phyloP scores from a whole-genome alignment of 208 protist species.

The Wallacemonas sp. region DNA sequence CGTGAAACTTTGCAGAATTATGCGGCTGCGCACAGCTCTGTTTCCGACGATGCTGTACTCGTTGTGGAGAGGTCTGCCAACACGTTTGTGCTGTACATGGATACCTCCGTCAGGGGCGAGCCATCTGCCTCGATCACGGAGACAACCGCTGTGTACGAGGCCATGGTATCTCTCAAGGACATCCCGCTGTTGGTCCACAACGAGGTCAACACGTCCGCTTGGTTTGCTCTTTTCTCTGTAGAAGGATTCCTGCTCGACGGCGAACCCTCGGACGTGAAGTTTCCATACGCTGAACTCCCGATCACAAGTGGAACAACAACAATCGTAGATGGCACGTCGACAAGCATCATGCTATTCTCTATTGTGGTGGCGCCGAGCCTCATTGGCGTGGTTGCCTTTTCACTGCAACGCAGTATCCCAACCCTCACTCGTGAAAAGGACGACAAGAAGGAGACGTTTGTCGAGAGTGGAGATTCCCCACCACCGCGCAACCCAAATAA shows the following conservation, averaged over 20 bases:
- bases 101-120: conserved; percentile 16
- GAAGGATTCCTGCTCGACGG: conserved; percentile 43
- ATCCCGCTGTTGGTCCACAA: conserved; percentile 28
- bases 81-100: conserved; percentile 37
- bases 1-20: conserved; percentile 10
- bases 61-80: conserved; percentile 34
- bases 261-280: conserved; percentile 24
- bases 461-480: conserved; percentile 46
- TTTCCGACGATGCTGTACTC: conserved; percentile 23
- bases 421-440: conserved; percentile 34
- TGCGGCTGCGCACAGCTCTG: conserved; percentile 8
- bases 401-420: conserved; percentile 61
- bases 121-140: not conserved
- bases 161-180: conserved; percentile 15
- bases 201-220: conserved; percentile 24
- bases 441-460: conserved; percentile 23
- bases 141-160: conserved; percentile 17
- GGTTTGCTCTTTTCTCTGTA: conserved; percentile 45
- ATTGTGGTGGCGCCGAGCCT: conserved; percentile 52
- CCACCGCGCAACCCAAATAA: conserved; percentile 44
- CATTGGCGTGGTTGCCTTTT: conserved; percentile 73
- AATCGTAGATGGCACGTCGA: conserved; percentile 12
- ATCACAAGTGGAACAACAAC: conserved; percentile 6
- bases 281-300: conserved; percentile 24
- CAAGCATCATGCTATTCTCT: conserved; percentile 57